Conservation (phyloP, 352 stramenopile genomes). For the Blastocystis sp. region DNA sequence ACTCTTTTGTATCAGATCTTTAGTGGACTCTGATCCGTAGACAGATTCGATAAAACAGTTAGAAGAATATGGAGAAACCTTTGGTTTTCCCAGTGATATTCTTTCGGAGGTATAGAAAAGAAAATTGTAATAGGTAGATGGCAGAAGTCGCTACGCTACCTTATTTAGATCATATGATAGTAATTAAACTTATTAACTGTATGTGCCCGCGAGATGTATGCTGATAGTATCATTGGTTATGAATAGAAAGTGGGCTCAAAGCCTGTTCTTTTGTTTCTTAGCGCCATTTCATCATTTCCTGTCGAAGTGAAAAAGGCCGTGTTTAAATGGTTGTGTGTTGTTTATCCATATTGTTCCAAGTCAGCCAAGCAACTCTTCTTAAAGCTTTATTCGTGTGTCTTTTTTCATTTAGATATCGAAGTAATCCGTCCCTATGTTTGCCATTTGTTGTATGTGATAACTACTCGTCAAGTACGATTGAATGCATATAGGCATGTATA, state of each 20-base stretch:
- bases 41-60: background rate
- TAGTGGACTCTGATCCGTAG: background rate
- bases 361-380: background rate
- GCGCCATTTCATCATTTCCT: background rate
- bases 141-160: slow-evolving; percentile 4
- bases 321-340: slow-evolving; percentile 50
- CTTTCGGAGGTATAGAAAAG: background rate
- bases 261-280: slow-evolving; percentile 11
- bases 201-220: background rate
- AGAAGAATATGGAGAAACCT: slow-evolving; percentile 15
- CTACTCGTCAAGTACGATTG: background rate
- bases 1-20: background rate
- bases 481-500: background rate
- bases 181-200: background rate
- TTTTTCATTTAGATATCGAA: slow-evolving; percentile 25
- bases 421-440: slow-evolving; percentile 23
- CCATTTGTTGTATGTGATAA: slow-evolving; percentile 34
- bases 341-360: slow-evolving; percentile 32
- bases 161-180: background rate
- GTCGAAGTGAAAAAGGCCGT: background rate
- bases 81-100: background rate
- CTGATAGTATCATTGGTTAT: background rate
- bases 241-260: slow-evolving; percentile 24
- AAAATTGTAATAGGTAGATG: background rate
- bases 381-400: slow-evolving; percentile 40